Conservation (phyloP, 2,329 filamentous ascomycete genomes). For the Tricladium varicosporioides region DNA sequence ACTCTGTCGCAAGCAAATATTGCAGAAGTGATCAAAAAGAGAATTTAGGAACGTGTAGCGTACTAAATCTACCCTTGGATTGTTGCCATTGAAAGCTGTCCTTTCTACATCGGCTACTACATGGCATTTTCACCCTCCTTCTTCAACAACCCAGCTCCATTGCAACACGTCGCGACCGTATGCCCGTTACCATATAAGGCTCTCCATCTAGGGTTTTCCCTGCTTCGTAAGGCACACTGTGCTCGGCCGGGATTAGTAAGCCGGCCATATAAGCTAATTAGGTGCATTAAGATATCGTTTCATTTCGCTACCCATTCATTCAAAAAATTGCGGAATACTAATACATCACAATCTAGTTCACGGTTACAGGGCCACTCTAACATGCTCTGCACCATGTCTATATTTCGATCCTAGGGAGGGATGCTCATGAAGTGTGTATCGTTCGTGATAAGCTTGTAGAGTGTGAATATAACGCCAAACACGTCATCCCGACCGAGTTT, state of each 20-base stretch:
- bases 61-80: neutral
- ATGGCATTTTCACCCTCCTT: conserved; percentile 13
- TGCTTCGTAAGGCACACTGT: conserved; percentile 9
- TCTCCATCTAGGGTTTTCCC: conserved; percentile 14
- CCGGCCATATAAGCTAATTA: conserved; percentile 15
- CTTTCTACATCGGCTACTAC: conserved; percentile 6
- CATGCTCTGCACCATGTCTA: conserved; percentile 17
- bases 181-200: conserved; percentile 9
- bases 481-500: conserved; percentile 28
- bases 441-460: conserved; percentile 22
- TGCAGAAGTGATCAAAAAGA: too few species aligned
- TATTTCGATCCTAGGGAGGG: conserved; percentile 11
- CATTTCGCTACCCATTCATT: conserved; percentile 16
- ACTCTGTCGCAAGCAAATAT: too few species aligned
- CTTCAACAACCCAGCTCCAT: conserved; percentile 11
- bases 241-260: conserved; percentile 13
- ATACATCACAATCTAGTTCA: conserved; percentile 16
- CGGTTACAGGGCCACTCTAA: conserved; percentile 15
- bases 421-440: conserved; percentile 12
- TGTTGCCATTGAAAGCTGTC: conserved; percentile 4
- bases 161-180: conserved; percentile 11
- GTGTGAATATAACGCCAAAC: conserved; percentile 21
- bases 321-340: conserved; percentile 16
- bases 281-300: conserved; percentile 17
- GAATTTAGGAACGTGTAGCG: too few species aligned